phyloP scores from a whole-genome alignment of 2,329 filamentous ascomycete species.

The Metarhizium rileyi region DNA sequence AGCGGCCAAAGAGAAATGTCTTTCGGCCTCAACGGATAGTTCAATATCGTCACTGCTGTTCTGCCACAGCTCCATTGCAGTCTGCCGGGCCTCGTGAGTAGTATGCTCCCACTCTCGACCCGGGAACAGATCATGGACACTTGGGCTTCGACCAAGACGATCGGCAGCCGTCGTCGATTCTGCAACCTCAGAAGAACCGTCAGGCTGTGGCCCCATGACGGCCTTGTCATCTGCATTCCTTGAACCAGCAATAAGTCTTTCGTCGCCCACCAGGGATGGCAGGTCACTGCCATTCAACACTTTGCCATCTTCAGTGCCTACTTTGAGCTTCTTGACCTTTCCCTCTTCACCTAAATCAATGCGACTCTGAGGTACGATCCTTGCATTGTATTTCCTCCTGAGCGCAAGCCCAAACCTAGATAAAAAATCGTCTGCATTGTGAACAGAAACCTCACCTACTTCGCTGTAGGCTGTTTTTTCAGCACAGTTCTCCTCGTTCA shows the following conservation, averaged over 20 bases:
- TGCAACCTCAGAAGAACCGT: not conserved
- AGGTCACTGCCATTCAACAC: not conserved
- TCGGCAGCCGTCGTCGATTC: not conserved
- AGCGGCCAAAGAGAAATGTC: not conserved
- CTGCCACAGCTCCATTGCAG: slow-evolving; percentile 7
- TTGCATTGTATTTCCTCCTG: not conserved
- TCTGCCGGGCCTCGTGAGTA: not conserved
- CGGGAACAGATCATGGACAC: not conserved
- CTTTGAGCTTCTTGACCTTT: not conserved
- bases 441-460: not conserved
- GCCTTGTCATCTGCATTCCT: not conserved
- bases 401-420: not conserved
- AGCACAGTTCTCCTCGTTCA: not conserved
- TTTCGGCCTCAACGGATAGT: not conserved
- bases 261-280: not conserved
- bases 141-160: not conserved
- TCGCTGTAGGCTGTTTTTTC: not conserved
- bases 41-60: not conserved
- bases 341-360: not conserved
- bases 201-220: not conserved
- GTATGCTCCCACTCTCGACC: not conserved
- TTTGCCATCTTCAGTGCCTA: not conserved
- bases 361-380: not conserved
- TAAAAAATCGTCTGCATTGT: slow-evolving; percentile 1
- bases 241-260: not conserved